phyloP scores from a whole-genome alignment of 208 protist genomes.

The Leishmania gerbilli region DNA sequence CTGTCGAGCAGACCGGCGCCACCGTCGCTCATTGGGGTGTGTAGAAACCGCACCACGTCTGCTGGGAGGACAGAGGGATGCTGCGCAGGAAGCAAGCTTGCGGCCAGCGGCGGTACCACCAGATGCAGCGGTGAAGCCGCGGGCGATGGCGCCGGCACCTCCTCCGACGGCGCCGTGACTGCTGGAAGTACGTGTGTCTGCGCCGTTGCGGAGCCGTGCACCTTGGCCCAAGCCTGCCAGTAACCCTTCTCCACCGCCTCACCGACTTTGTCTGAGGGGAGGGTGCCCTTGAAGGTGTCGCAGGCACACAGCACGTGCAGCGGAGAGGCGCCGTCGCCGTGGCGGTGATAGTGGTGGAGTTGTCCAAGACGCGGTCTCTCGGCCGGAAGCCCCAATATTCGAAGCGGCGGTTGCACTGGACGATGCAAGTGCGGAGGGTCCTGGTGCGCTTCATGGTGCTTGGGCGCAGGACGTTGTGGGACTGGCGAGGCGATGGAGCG shows the following conservation, averaged over 20 bases:
- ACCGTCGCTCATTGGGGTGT: constrained; percentile 84
- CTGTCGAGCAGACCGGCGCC: constrained; percentile 76
- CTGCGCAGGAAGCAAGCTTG: neutral
- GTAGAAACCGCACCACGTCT: constrained; percentile 22
- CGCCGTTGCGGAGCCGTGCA: neutral
- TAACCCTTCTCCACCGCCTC: constrained; percentile 58
- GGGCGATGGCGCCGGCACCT: neutral
- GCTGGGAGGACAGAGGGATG: neutral
- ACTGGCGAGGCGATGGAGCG: neutral
- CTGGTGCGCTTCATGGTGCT: neutral
- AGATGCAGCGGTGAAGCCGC: neutral
- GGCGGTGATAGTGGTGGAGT: neutral
- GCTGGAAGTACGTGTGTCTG: neutral
- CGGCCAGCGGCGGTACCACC: constrained; percentile 1
- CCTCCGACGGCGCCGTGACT: neutral
- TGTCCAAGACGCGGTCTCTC: neutral
- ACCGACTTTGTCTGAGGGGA: constrained; percentile 55
- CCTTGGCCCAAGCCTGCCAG: constrained; percentile 11
- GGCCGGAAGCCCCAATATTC: neutral
- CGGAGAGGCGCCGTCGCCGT: neutral
- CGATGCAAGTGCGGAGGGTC: neutral
- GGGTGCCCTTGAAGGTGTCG: constrained; percentile 85
- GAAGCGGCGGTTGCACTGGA: neutral
- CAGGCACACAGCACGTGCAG: constrained; percentile 51
- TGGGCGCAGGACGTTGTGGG: neutral